Percentiles rank a stretch among this genome's conserved stretches.
These are phyloP conservation scores for Fragaria ananassa DNA, from an alignment of 306 rosid species.

Conservation along the genomic window DNA sequence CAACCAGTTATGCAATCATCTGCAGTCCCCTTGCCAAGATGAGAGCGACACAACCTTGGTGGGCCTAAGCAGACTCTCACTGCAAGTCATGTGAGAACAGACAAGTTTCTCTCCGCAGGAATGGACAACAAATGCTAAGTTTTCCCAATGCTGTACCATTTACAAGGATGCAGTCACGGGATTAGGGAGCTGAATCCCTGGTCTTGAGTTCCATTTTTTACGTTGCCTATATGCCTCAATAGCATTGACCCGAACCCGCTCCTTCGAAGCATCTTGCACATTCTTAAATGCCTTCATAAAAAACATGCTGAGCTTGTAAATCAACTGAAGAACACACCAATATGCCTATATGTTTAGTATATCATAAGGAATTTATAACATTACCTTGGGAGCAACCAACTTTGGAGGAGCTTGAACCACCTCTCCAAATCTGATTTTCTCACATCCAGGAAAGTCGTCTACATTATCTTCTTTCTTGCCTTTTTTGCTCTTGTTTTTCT, in stretches of 20 bases:
- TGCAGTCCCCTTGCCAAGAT: background rate
- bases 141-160: conserved; percentile 4
- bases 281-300: conserved; percentile 55
- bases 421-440: conserved; percentile 79
- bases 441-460: conserved; percentile 69
- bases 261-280: conserved; percentile 65
- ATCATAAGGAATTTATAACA: conserved; percentile 13
- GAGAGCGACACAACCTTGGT: background rate
- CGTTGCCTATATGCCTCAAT: conserved; percentile 80
- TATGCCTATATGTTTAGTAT: background rate
- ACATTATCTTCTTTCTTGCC: conserved; percentile 34
- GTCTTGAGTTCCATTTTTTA: conserved; percentile 79
- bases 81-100: background rate
- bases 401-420: conserved; percentile 90
- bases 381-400: conserved; percentile 68
- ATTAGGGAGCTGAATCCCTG: conserved; percentile 62
- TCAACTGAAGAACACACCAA: conserved; percentile 1
- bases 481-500: conserved; percentile 66
- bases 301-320: conserved; percentile 25
- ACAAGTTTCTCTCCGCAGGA: background rate
- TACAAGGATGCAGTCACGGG: conserved; percentile 21
- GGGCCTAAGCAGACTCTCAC: background rate
- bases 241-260: conserved; percentile 74
- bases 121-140: background rate
- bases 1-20: background rate